These are phyloP conservation scores for Paracorniculantispora psalliotae DNA, from an alignment of 2,329 filamentous ascomycete species.

Conservation along the genomic window DNA sequence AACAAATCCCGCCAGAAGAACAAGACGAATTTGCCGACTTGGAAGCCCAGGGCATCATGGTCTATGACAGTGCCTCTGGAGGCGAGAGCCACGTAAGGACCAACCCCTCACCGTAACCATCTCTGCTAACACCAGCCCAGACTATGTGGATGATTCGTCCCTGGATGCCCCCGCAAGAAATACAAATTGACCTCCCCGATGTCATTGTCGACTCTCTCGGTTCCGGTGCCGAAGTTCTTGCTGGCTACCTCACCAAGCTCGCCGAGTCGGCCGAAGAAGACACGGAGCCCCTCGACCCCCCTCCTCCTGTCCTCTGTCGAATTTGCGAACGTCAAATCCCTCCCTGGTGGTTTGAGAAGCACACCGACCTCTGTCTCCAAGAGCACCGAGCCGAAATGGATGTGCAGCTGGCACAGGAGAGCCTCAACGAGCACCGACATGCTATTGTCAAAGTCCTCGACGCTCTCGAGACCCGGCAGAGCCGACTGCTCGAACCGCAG, in stretches of 20 bases:
- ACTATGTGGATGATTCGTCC: slow-evolving; percentile 99
- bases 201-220: slow-evolving; percentile 90
- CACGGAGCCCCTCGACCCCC: slow-evolving; percentile 70
- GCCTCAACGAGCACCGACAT: slow-evolving; percentile 84
- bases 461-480: slow-evolving; percentile 74
- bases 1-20: neutral
- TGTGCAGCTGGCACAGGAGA: slow-evolving; percentile 92
- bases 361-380: slow-evolving; percentile 91
- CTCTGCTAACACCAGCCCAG: slow-evolving; percentile 41
- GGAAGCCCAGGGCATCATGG: slow-evolving; percentile 97
- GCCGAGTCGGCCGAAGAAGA: slow-evolving; percentile 78
- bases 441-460: slow-evolving; percentile 93
- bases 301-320: slow-evolving; percentile 85
- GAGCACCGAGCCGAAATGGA: slow-evolving; percentile 98
- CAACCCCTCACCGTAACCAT: neutral
- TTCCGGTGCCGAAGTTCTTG: slow-evolving; percentile 89
- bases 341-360: slow-evolving; percentile 99
- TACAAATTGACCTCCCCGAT: slow-evolving; percentile 89
- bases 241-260: slow-evolving; percentile 84
- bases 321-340: slow-evolving; percentile 97
- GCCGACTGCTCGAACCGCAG: slow-evolving; percentile 50
- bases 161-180: slow-evolving; percentile 79
- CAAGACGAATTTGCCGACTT: slow-evolving; percentile 58
- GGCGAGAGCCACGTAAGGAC: slow-evolving; percentile 81
- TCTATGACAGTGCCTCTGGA: slow-evolving; percentile 83